A percentile compares a stretch with the other conserved stretches of the same genome.
Conservation (phyloP, 345 rosid species). For the Populus tremula region DNA sequence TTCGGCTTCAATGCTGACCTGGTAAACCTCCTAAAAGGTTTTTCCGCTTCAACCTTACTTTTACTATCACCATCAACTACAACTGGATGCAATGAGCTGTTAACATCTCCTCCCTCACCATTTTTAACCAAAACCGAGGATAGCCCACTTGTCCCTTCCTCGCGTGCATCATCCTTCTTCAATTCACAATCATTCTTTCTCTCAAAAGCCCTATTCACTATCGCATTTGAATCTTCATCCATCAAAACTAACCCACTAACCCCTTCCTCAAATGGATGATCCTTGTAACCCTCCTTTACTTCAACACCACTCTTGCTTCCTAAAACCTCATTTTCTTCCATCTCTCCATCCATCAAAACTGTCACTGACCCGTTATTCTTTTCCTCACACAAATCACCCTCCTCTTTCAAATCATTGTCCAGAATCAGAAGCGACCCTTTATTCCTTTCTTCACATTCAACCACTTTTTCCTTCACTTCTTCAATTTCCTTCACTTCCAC, state of each 20-base stretch:
- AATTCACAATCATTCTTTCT: slow-evolving; percentile 1
- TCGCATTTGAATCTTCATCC: neutral
- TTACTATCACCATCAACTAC: slow-evolving; percentile 1
- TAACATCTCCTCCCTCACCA: slow-evolving; percentile 4
- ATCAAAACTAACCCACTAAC: neutral
- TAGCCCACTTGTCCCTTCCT: slow-evolving; percentile 8
- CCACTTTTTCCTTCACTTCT: neutral
- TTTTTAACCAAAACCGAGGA: neutral
- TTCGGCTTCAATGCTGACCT: slow-evolving; percentile 29
- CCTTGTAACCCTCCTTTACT: neutral
- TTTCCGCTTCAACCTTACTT: neutral
- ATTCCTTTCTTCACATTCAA: slow-evolving; percentile 7
- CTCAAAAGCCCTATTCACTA: neutral
- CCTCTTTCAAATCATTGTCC: slow-evolving; percentile 5
- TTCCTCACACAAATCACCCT: slow-evolving; percentile 26
- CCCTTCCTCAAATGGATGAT: neutral
- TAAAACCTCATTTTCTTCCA: neutral
- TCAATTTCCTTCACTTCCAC: neutral
- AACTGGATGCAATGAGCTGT: neutral
- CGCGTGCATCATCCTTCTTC: neutral
- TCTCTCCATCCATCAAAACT: slow-evolving; percentile 9
- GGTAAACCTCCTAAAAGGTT: slow-evolving; percentile 32
- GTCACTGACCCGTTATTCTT: slow-evolving; percentile 12
- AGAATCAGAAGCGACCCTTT: slow-evolving; percentile 4
- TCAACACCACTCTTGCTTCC: neutral